Conservation (phyloP, 1,139 yeast species). For the Blastobotrys serpentis region DNA sequence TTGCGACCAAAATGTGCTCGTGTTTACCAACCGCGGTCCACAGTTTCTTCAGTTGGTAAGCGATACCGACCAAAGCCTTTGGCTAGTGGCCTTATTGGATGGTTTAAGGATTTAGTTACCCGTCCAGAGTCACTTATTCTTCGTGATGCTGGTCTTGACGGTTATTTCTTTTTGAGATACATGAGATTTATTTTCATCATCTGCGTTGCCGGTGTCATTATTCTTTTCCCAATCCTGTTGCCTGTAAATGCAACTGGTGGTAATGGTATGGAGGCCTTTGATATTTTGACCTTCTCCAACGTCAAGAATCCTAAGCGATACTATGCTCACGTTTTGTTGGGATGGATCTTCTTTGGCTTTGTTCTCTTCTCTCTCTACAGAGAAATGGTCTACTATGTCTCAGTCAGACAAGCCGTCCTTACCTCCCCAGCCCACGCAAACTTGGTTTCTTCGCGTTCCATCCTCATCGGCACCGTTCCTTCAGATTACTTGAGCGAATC, state of each 20-base stretch:
- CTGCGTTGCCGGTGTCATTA: conserved; percentile 60
- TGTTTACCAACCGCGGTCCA: conserved; percentile 83
- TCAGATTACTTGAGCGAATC: conserved; percentile 61
- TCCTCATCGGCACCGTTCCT: conserved; percentile 80
- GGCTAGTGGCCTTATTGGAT: conserved; percentile 33
- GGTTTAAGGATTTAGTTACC: conserved; percentile 39
- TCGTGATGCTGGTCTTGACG: conserved; percentile 83
- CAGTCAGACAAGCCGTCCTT: conserved; percentile 76
- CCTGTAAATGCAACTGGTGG: conserved; percentile 90
- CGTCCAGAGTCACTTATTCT: conserved; percentile 68
- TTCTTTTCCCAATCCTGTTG: conserved; percentile 73
- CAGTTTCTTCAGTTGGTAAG: conserved; percentile 47
- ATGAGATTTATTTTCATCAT: conserved; percentile 60
- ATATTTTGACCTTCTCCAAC: conserved; percentile 75
- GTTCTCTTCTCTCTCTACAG: conserved; percentile 72
- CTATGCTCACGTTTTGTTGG: conserved; percentile 81
- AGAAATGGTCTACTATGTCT: conserved; percentile 75
- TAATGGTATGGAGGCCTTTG: conserved; percentile 53
- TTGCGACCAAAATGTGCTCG: conserved; percentile 64
- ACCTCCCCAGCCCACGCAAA: conserved; percentile 78
- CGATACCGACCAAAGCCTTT: conserved; percentile 40
- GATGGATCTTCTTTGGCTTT: conserved; percentile 75
- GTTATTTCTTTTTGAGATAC: conserved; percentile 81
- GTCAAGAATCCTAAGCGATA: conserved; percentile 62
- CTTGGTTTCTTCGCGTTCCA: conserved; percentile 71